Evolutionary conservation across 306 rosid genomes (phyloP).

Genomic region (Cicer cuneatum): DNA sequence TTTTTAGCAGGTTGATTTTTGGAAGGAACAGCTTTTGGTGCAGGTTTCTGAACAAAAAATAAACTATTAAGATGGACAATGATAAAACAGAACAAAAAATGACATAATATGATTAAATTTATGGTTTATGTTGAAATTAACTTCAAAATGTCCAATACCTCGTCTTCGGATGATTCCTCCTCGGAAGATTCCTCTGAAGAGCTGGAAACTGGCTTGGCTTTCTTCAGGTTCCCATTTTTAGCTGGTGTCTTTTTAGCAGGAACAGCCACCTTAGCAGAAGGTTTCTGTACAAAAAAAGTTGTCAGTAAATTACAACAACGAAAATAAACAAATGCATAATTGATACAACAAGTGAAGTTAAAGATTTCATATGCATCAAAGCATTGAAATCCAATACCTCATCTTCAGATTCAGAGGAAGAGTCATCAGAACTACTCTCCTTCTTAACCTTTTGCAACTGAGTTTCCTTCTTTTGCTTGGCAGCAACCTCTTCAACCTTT

Average conservation of each 20-base stretch:
- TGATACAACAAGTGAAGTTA: not conserved
- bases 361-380: not conserved
- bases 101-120: not conserved
- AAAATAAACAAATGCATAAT: not conserved
- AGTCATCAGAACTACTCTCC: conserved; percentile 68
- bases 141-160: conserved; percentile 34
- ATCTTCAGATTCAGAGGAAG: conserved; percentile 65
- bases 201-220: conserved; percentile 37
- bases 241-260: conserved; percentile 43
- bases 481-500: conserved; percentile 60
- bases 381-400: conserved; percentile 44
- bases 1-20: conserved; percentile 42
- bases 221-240: conserved; percentile 55
- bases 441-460: conserved; percentile 53
- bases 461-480: conserved; percentile 58
- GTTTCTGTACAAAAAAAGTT: conserved; percentile 40
- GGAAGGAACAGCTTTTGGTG: conserved; percentile 43
- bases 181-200: conserved; percentile 33
- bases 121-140: not conserved
- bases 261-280: conserved; percentile 44
- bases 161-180: conserved; percentile 40
- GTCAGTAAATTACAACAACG: not conserved
- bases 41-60: conserved; percentile 49
- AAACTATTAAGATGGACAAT: not conserved
- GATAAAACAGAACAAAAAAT: not conserved